Evolutionary conservation across 768 basidiomycete genomes (phyloP), one percentile per base, ranked within the genome.

Genomic region (Leccinum incarnatum): DNA sequence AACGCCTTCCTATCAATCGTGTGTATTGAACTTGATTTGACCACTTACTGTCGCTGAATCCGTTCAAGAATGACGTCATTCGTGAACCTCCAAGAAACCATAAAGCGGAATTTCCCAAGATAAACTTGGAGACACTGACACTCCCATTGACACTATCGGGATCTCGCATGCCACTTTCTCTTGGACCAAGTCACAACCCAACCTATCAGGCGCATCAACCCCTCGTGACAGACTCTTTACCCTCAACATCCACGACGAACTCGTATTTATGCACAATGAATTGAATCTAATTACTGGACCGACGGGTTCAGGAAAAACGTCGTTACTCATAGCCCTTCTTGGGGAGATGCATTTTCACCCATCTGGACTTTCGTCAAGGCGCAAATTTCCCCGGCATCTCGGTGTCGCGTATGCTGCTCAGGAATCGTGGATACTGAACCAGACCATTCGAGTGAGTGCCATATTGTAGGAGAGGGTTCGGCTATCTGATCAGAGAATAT

Each of bases 351-450:
- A 88, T 69, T 85, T 83, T 65, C 68, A 79, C 15, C 81, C 79
- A 2, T 74, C 75, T 8, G 69, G 73, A 2, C 75, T 80, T 1
- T 79, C 81, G 46, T 84, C 88, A 0, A 88, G 82, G 80, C 87
- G 79, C 69, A 84, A 82, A 60, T 79, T 93, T 8, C 90, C 91
- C 27, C 77, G 89, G 3, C 74, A 75, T 5, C 77, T 78, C 2
- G 89, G 91, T 5, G 79, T 95, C 45, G 85, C 89, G 3, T 93
- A 90, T 68, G 88, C 87, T 8, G 86, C 87, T 4, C 92, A 95
- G 69, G 90, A 92, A 67, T 85, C 88, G 3, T 95, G 91, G 90
- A 85, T 93, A 6, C 81, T 86, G 69, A 92, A 91, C 63, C 87
- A 86, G 58, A 90, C 88, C 0, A 88, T 91, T 51, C 78, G 75